A percentile compares a stretch with the other conserved stretches of the same genome.
Evolutionary conservation across 768 basidiomycete genomes (phyloP).

Genomic region (Calocera viscosa): DNA sequence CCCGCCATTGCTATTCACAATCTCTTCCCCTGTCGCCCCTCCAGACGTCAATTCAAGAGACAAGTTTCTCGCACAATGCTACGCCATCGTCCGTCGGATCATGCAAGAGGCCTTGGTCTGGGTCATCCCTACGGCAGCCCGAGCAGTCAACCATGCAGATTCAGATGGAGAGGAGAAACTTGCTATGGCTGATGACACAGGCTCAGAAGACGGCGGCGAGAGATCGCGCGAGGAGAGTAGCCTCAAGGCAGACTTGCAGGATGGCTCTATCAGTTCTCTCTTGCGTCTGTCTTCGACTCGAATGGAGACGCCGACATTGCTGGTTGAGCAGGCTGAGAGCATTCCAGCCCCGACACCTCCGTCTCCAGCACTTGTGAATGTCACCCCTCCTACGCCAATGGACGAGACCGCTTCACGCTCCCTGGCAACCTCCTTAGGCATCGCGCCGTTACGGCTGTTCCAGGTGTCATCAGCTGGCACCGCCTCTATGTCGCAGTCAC

Average conservation of each 20-base stretch:
- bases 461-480: slow-evolving; percentile 22
- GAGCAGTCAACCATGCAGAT: neutral
- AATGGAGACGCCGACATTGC: neutral
- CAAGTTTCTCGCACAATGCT: neutral
- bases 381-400: neutral
- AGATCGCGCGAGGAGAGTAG: neutral
- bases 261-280: neutral
- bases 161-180: neutral
- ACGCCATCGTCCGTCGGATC: neutral
- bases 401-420: neutral
- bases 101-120: neutral
- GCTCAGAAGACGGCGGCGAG: neutral
- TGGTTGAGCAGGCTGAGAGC: neutral
- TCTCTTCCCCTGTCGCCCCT: neutral
- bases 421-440: neutral
- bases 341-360: neutral
- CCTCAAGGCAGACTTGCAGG: neutral
- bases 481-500: slow-evolving; percentile 8
- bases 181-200: neutral
- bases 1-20: neutral
- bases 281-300: neutral
- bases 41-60: neutral
- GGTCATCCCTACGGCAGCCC: neutral
- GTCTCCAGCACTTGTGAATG: neutral
- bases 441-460: slow-evolving; percentile 10